Percentiles rank a stretch among this genome's conserved stretches.
These are phyloP conservation scores for Fusarium xylarioides DNA, from an alignment of 2,329 filamentous ascomycete species.

Conservation along the genomic window DNA sequence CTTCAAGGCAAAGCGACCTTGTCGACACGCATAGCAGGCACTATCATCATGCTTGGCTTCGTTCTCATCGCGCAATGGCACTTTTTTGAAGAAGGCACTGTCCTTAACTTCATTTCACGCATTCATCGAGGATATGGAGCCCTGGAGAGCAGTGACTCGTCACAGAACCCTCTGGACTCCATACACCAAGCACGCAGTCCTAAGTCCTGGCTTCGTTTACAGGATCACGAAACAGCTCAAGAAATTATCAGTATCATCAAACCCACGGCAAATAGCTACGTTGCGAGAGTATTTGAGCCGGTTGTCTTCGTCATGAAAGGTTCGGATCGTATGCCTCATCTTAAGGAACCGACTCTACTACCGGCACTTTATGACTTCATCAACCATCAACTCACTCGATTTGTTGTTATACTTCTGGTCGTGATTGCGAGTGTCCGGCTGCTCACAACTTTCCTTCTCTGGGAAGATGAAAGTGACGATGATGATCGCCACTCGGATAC, in stretches of 20 bases:
- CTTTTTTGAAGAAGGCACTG: conserved; percentile 71
- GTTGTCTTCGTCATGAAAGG: conserved; percentile 76
- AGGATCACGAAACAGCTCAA: conserved; percentile 80
- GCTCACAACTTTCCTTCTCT: conserved; percentile 78
- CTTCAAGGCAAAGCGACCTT: conserved; percentile 71
- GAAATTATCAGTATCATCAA: conserved; percentile 82
- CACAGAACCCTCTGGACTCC: conserved; percentile 56
- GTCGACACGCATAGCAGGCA: conserved; percentile 79
- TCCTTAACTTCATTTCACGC: conserved; percentile 44
- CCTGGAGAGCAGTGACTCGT: conserved; percentile 43
- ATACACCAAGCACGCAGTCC: conserved; percentile 81
- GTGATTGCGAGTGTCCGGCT: conserved; percentile 72
- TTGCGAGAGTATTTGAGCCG: conserved; percentile 79
- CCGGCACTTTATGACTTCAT: conserved; percentile 71
- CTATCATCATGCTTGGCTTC: conserved; percentile 76
- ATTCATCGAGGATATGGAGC: conserved; percentile 31
- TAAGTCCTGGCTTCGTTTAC: conserved; percentile 77
- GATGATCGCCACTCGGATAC: conserved; percentile 58
- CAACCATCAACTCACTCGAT: conserved; percentile 65
- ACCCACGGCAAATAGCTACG: conserved; percentile 74
- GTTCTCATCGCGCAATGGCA: conserved; percentile 80
- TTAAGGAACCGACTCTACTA: conserved; percentile 47
- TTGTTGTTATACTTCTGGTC: conserved; percentile 70
- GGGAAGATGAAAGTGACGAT: conserved; percentile 65
- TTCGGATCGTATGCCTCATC: conserved; percentile 70